Conservation (phyloP, 257 asterid genomes). For the Solanum pennellii region DNA sequence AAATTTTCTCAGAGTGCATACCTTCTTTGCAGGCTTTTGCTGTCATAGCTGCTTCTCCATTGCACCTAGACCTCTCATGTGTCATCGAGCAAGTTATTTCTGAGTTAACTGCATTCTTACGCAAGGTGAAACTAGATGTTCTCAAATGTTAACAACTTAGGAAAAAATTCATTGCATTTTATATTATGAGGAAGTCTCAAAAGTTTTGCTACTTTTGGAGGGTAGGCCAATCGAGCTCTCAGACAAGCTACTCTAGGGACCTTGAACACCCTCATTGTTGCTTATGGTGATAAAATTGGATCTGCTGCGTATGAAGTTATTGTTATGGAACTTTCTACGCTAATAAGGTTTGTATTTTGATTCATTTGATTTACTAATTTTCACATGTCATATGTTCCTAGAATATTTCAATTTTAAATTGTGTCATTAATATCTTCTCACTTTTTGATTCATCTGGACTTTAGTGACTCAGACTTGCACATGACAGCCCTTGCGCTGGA, state of each 20-base stretch:
- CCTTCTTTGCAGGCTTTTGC: slow-evolving; percentile 73
- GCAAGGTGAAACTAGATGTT: slow-evolving; percentile 44
- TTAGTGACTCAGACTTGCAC: slow-evolving; percentile 92
- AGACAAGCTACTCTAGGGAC: slow-evolving; percentile 97
- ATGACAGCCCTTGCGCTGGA: slow-evolving; percentile 98
- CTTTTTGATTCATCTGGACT: slow-evolving; percentile 3
- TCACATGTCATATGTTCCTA: background rate
- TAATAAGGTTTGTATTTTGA: slow-evolving; percentile 61
- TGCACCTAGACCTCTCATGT: slow-evolving; percentile 84
- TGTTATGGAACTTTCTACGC: slow-evolving; percentile 83
- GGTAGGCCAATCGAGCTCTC: slow-evolving; percentile 90
- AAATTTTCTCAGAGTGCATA: background rate
- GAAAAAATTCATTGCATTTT: background rate
- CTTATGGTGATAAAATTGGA: slow-evolving; percentile 88
- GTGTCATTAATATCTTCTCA: background rate
- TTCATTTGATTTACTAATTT: background rate
- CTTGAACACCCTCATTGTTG: slow-evolving; percentile 77
- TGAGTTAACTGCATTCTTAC: slow-evolving; percentile 88
- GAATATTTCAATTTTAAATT: background rate
- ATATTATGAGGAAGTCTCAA: background rate
- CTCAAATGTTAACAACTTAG: background rate
- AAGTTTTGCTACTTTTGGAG: slow-evolving; percentile 6
- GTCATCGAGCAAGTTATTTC: slow-evolving; percentile 82
- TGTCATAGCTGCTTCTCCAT: slow-evolving; percentile 88
- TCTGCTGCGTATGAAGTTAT: slow-evolving; percentile 90